These are phyloP conservation scores for Penicillium bovifimosum DNA, from an alignment of 495 filamentous ascomycete genomes.

Conservation along the genomic window DNA sequence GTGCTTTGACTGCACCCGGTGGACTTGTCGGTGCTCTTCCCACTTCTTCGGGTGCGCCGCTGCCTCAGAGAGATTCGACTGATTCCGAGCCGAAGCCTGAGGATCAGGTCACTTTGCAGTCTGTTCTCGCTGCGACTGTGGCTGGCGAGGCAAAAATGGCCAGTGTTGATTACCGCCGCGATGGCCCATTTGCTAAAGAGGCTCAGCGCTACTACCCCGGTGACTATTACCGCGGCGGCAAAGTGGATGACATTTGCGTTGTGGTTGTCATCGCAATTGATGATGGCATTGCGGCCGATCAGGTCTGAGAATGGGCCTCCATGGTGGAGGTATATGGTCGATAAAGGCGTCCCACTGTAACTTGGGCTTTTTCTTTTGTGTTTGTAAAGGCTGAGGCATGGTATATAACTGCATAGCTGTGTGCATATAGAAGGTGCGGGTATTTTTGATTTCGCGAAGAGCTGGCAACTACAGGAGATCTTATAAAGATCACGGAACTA, in stretches of 20 bases:
- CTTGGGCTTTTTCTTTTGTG: background rate
- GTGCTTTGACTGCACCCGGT: slow-evolving; percentile 45
- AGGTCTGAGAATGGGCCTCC: background rate
- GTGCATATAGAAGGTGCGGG: slow-evolving; percentile 5
- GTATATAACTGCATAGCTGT: slow-evolving; percentile 2
- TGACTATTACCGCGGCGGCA: slow-evolving; percentile 81
- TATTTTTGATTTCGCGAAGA: slow-evolving; percentile 1
- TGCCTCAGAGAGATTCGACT: slow-evolving; percentile 11
- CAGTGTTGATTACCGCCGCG: slow-evolving; percentile 66
- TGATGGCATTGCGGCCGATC: slow-evolving; percentile 13
- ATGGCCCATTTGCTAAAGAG: slow-evolving; percentile 93
- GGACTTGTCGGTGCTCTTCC: slow-evolving; percentile 27
- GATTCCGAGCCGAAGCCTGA: slow-evolving; percentile 4
- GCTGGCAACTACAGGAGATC: background rate
- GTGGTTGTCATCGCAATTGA: slow-evolving; percentile 66
- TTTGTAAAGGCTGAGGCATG: background rate
- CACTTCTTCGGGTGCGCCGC: slow-evolving; percentile 12
- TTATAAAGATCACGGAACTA: background rate
- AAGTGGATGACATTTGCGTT: slow-evolving; percentile 86
- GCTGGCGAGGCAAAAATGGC: slow-evolving; percentile 76
- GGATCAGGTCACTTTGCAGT: slow-evolving; percentile 53
- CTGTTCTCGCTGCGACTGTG: slow-evolving; percentile 69
- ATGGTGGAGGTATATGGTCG: background rate
- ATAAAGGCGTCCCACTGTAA: background rate
- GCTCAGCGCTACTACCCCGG: slow-evolving; percentile 78